These are phyloP conservation scores for Fistulifera solaris DNA, from an alignment of 108 stramenopile species.

Conservation along the genomic window DNA sequence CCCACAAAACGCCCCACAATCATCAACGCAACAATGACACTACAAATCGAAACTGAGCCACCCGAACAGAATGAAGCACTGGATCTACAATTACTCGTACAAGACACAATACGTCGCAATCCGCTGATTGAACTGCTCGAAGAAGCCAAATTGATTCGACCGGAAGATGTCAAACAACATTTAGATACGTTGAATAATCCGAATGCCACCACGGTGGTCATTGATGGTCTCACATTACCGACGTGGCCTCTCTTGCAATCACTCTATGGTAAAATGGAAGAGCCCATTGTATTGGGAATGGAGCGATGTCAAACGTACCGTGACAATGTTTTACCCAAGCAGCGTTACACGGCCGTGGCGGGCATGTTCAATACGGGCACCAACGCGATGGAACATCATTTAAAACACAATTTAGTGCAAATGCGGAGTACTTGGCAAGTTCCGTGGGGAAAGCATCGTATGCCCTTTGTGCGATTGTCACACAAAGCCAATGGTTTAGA, in stretches of 20 bases:
- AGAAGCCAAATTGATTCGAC: too few species aligned
- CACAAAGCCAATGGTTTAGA: neutral
- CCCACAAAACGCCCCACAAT: too few species aligned
- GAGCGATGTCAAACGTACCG: constrained; percentile 46
- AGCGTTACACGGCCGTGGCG: constrained; percentile 20
- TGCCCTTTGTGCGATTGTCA: constrained; percentile 29
- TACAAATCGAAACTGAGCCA: too few species aligned
- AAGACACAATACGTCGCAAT: too few species aligned
- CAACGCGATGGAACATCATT: constrained; percentile 40
- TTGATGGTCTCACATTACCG: constrained; percentile 19
- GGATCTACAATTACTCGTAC: too few species aligned
- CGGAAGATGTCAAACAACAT: too few species aligned
- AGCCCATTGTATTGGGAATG: constrained; percentile 43
- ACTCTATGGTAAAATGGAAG: constrained; percentile 20
- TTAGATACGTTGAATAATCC: too few species aligned
- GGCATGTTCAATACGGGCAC: constrained; percentile 87
- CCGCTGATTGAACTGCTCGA: too few species aligned
- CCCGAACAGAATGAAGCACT: too few species aligned
- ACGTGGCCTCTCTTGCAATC: constrained; percentile 26
- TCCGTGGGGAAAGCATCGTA: constrained; percentile 78
- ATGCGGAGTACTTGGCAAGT: constrained; percentile 29
- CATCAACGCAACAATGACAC: too few species aligned
- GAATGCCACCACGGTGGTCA: too few species aligned
- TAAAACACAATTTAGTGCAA: neutral
- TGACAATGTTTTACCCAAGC: constrained; percentile 11